Evolutionary conservation across 106 monocot species (phyloP).

Genomic region (Dendrobium catenatum): DNA sequence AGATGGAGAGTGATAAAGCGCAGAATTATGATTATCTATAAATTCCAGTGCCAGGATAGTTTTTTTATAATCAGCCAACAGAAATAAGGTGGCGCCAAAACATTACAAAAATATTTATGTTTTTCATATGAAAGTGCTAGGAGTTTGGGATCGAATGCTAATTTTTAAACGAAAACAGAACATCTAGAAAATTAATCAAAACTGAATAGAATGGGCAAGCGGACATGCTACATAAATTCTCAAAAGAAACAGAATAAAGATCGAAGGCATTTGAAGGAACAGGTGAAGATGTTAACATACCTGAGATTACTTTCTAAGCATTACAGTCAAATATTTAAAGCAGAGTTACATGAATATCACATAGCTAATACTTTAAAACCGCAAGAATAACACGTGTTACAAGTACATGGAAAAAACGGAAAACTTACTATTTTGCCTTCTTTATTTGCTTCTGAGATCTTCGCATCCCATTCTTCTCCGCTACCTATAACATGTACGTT

Average conservation of each 20-base stretch:
- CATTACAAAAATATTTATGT: neutral
- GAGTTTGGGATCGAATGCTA: neutral
- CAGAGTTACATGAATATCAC: neutral
- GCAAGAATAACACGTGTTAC: neutral
- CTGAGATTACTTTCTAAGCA: neutral
- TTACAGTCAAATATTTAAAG: neutral
- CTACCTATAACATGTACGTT: constrained; percentile 50
- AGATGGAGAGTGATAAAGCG: too few relatives aligned
- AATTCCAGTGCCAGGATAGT: neutral
- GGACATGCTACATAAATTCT: neutral
- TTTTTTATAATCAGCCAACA: neutral
- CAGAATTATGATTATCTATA: neutral
- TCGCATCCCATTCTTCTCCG: constrained; percentile 60
- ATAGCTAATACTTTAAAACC: neutral
- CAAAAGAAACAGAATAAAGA: neutral
- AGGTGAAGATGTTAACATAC: neutral
- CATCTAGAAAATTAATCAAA: neutral
- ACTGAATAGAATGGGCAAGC: neutral
- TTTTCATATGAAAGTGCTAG: neutral
- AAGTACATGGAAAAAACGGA: neutral
- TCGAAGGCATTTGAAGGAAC: neutral
- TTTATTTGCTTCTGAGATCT: constrained; percentile 48
- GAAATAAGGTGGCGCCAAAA: neutral
- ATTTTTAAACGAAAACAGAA: neutral
- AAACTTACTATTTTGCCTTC: constrained; percentile 52